Evolutionary conservation across 2,329 filamentous ascomycete species (phyloP).

Genomic region (Diaporthe nobilis): DNA sequence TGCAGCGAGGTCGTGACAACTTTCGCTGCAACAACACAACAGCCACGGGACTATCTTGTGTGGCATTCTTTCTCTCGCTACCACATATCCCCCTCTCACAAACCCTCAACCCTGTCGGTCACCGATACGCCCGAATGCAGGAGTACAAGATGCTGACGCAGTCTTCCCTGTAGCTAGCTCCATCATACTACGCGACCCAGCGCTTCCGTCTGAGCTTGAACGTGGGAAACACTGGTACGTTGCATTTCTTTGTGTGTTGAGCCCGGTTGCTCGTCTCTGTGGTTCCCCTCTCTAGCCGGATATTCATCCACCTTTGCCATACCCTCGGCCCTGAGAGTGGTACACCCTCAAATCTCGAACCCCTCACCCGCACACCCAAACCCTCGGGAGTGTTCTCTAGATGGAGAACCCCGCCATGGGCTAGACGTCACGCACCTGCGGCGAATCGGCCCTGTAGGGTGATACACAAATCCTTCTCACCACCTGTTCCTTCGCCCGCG

Average conservation of each 20-base stretch:
- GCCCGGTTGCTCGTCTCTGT: slow-evolving; percentile 10
- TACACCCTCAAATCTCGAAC: slow-evolving; percentile 37
- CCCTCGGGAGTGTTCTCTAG: slow-evolving; percentile 38
- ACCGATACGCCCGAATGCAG: neutral
- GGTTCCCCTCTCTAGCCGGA: slow-evolving; percentile 18
- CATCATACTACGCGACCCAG: slow-evolving; percentile 16
- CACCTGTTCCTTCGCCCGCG: slow-evolving; percentile 17
- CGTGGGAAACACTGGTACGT: slow-evolving; percentile 39
- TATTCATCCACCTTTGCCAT: slow-evolving; percentile 27
- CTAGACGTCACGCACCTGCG: slow-evolving; percentile 31
- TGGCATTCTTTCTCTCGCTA: neutral
- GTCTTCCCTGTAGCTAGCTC: slow-evolving; percentile 30
- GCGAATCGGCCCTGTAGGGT: slow-evolving; percentile 36
- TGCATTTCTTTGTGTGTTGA: slow-evolving; percentile 21
- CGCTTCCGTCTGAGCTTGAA: neutral
- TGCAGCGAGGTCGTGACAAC: neutral
- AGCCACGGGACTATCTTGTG: slow-evolving; percentile 29
- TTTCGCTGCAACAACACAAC: slow-evolving; percentile 19
- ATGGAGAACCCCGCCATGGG: slow-evolving; percentile 30
- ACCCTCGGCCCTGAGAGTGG: slow-evolving; percentile 13
- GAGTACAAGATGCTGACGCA: slow-evolving; percentile 35
- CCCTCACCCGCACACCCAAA: slow-evolving; percentile 41
- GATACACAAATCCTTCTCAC: slow-evolving; percentile 24
- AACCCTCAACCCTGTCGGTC: neutral
- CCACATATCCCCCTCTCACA: neutral